Evolutionary conservation across 2,329 filamentous ascomycete genomes (phyloP).

Genomic region (Xylariaceae sp.): DNA sequence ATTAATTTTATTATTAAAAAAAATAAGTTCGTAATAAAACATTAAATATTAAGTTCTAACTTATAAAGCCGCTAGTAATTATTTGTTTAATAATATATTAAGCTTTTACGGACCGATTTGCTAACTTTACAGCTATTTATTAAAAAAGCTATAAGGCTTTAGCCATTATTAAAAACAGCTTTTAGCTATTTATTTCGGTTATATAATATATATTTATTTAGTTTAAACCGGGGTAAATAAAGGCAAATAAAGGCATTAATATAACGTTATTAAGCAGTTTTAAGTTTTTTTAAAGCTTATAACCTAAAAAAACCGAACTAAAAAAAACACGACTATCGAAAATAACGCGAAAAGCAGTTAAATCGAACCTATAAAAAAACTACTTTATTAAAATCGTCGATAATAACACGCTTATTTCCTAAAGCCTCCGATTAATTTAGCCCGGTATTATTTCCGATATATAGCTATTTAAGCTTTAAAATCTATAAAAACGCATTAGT

Average conservation of each 20-base stretch:
- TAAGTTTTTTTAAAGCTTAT: not conserved
- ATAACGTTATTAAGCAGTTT: no score
- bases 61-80: not conserved
- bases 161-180: no score
- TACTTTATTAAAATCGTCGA: not conserved
- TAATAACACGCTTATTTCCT: not conserved
- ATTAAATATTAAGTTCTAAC: not conserved
- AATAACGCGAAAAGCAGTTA: not conserved
- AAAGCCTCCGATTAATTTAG: not conserved
- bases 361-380: not conserved
- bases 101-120: no score
- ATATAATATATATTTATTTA: no score
- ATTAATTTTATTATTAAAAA: no score
- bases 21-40: not conserved
- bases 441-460: not conserved
- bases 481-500: not conserved
- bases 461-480: not conserved
- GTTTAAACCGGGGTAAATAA: no score
- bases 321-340: not conserved
- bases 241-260: not conserved
- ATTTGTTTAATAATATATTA: no score
- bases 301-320: not conserved
- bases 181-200: no score
- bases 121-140: no score
- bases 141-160: no score